Evolutionary conservation across 2,329 filamentous ascomycete species (phyloP), one percentile per base, ranked within the genome.

Genomic region (Claviceps pusilla): DNA sequence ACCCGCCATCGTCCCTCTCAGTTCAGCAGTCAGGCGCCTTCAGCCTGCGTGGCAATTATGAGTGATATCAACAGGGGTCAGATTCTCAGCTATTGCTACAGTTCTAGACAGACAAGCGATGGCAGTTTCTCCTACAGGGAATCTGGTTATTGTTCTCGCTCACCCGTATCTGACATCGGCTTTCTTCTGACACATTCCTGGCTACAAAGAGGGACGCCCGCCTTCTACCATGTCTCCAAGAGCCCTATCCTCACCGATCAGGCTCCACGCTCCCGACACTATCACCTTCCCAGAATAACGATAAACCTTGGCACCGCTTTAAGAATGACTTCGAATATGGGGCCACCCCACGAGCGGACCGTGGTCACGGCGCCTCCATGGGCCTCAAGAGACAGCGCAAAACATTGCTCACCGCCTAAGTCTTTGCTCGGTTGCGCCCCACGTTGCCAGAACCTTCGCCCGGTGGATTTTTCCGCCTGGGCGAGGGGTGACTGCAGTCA

Each of bases 401-500:
- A 28, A 5, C 7, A 31, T 19, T 50, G 42, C 14, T 19, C 35
- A 29, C 33, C 35, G 43, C 11, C 50, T 53, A 64, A 45, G 58
- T 48, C 50, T 54, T 49, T 19, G 55, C 47, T 51, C 43, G 50
- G 19, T 55, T 41, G 37, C 55, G 54, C 57, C 57, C 55, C 41
- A 55, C 52, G 42, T 57, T 58, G 19, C 57, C 57, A 48, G 56
- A 53, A 35, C 49, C 61, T 33, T 56, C 54, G 12, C 52, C 51
- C 10, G 53, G 37, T 33, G 54, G 48, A 9, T 58, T 50, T 7
- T 54, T 45, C 4, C 49, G 55, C 3, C 62, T 59, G 28, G 56
- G 57, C 10, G 55, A 57, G 37, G 59, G 56, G n/a, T 61, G 55
- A 16, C 61, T 57, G 49, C 64, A 58, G 16, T 63, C 57, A 19